phyloP scores from a whole-genome alignment of 768 basidiomycete species.

The Tylopilus balloui region DNA sequence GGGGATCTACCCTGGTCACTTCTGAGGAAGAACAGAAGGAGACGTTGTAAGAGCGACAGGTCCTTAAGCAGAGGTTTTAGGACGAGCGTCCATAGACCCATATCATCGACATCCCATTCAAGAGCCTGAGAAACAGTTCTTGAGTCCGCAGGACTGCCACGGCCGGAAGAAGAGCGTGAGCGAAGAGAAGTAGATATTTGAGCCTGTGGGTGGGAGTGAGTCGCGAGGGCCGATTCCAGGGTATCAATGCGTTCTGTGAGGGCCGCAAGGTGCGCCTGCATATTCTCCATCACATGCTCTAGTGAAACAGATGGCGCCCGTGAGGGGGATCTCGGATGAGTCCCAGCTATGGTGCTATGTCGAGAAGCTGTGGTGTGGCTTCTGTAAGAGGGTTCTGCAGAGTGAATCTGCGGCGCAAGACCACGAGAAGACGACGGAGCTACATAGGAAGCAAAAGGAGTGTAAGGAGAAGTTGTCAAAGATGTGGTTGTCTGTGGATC shows the following conservation, averaged over 20 bases:
- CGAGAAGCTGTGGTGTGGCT: slow-evolving; percentile 33
- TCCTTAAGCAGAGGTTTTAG: slow-evolving; percentile 59
- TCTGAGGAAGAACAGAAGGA: slow-evolving; percentile 55
- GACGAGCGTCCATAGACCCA: slow-evolving; percentile 79
- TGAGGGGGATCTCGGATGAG: slow-evolving; percentile 42
- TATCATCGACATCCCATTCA: slow-evolving; percentile 71
- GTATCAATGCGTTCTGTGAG: slow-evolving; percentile 79
- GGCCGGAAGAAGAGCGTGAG: slow-evolving; percentile 37
- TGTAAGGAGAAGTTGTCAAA: slow-evolving; percentile 36
- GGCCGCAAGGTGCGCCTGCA: slow-evolving; percentile 79
- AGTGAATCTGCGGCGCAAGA: slow-evolving; percentile 35
- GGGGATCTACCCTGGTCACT: slow-evolving; percentile 58
- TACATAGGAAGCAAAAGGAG: slow-evolving; percentile 34
- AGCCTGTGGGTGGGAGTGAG: slow-evolving; percentile 24
- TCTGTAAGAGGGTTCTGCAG: slow-evolving; percentile 35
- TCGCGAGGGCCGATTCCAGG: slow-evolving; percentile 43
- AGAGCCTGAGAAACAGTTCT: slow-evolving; percentile 22
- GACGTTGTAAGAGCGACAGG: slow-evolving; percentile 42
- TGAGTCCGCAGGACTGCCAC: slow-evolving; percentile 41
- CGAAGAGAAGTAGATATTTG: slow-evolving; percentile 42
- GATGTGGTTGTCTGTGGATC: slow-evolving; percentile 39
- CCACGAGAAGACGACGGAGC: slow-evolving; percentile 38
- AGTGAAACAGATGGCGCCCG: slow-evolving; percentile 34
- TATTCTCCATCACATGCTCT: slow-evolving; percentile 73
- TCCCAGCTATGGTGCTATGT: slow-evolving; percentile 32